A percentile compares a stretch with the other conserved stretches of the same genome.
These are phyloP conservation scores for Mycena capillaripes DNA, from an alignment of 768 basidiomycete genomes.

Conservation along the genomic window DNA sequence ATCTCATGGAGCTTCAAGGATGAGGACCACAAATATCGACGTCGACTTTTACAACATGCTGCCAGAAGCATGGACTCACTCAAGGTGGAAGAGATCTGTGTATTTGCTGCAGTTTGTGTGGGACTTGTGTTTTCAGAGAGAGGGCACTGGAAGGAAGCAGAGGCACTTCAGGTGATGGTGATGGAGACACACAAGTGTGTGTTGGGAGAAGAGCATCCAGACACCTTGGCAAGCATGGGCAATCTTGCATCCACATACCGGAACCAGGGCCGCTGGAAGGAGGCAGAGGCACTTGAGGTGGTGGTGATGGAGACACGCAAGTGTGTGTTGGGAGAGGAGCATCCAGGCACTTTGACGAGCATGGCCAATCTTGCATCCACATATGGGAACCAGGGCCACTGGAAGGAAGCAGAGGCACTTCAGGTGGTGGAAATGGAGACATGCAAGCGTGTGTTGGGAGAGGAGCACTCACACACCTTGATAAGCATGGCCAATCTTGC, in stretches of 20 bases:
- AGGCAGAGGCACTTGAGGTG: background rate
- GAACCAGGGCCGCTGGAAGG: background rate
- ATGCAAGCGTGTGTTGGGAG: background rate
- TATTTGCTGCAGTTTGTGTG: background rate
- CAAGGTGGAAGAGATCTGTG: background rate
- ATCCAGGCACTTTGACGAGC: too few relatives aligned
- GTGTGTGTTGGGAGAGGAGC: too few relatives aligned
- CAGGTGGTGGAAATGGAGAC: too few relatives aligned
- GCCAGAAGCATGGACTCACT: background rate
- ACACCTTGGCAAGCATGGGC: background rate
- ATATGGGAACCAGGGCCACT: too few relatives aligned
- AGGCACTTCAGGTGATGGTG: too few relatives aligned
- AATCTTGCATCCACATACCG: too few relatives aligned
- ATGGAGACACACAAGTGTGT: background rate
- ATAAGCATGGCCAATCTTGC: background rate
- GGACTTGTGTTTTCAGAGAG: background rate
- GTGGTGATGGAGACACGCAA: background rate
- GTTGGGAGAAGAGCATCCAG: background rate
- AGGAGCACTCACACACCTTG: background rate
- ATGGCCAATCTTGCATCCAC: too few relatives aligned
- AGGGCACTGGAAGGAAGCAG: background rate
- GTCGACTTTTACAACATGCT: background rate
- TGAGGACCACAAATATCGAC: background rate
- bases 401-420: too few relatives aligned
- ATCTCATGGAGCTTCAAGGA: background rate